Percentiles rank a stretch among this genome's conserved stretches.
Conservation (phyloP, 495 filamentous ascomycete genomes). For the Copromyces sp. region DNA sequence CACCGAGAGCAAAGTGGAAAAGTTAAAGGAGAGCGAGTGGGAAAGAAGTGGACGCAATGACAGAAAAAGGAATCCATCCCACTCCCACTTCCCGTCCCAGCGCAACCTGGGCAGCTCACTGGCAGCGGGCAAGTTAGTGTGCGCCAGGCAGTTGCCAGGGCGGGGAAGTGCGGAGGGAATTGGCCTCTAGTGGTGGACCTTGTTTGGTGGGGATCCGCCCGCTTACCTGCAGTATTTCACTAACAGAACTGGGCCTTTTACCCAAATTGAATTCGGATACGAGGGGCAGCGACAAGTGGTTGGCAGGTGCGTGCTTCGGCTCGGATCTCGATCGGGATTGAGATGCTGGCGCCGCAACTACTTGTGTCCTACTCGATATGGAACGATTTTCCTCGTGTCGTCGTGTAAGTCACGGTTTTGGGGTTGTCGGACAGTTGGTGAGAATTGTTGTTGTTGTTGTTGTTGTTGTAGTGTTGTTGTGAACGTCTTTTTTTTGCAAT, state of each 20-base stretch:
- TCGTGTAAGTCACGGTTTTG: background rate
- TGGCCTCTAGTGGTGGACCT: background rate
- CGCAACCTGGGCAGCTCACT: background rate
- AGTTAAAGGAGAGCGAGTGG: background rate
- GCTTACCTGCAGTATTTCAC: conserved; percentile 16
- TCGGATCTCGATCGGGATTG: background rate
- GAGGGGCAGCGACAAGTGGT: background rate
- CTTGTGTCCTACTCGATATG: background rate
- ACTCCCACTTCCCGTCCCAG: background rate
- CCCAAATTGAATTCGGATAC: background rate
- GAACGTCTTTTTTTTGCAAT: background rate
- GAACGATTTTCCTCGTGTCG: background rate
- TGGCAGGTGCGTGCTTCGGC: background rate
- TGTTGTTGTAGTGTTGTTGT: background rate
- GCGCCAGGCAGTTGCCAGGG: background rate
- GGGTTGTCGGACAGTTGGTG: background rate
- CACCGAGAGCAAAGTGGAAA: background rate
- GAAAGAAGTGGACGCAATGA: background rate
- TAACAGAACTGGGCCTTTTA: background rate
- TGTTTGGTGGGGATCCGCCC: conserved; percentile 1
- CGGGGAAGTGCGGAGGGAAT: background rate
- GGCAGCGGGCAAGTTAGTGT: background rate
- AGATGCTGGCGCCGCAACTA: background rate
- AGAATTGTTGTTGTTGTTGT: background rate
- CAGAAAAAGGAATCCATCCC: background rate